These are phyloP conservation scores for Chrysoporthe austroafricana DNA, from an alignment of 2,329 filamentous ascomycete genomes.

Conservation along the genomic window DNA sequence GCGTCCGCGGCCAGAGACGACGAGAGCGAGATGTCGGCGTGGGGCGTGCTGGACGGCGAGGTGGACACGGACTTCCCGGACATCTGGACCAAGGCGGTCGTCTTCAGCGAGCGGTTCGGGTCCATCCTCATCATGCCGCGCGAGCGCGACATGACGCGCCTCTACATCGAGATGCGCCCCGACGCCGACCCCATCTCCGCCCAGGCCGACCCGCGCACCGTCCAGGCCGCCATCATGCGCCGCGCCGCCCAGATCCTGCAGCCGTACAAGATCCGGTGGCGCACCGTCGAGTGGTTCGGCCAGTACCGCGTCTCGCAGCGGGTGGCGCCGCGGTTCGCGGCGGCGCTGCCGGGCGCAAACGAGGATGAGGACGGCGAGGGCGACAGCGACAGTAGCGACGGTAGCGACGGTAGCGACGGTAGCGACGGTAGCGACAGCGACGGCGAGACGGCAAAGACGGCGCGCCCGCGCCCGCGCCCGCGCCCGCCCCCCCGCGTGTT, in stretches of 20 bases:
- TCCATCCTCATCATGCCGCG: slow-evolving; percentile 76
- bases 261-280: slow-evolving; percentile 61
- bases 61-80: slow-evolving; percentile 75
- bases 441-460: neutral
- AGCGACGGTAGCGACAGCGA: no score
- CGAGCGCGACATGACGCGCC: slow-evolving; percentile 72
- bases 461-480: no score
- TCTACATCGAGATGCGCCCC: slow-evolving; percentile 62
- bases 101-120: slow-evolving; percentile 68
- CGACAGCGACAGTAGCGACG: no score
- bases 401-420: no score
- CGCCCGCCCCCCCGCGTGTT: slow-evolving; percentile 56
- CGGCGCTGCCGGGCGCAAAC: slow-evolving; percentile 35
- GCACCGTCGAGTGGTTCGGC: slow-evolving; percentile 70
- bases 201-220: slow-evolving; percentile 44
- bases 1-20: slow-evolving; percentile 59
- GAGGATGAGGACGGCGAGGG: neutral
- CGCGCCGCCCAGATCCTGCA: slow-evolving; percentile 64
- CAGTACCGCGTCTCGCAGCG: slow-evolving; percentile 73
- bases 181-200: slow-evolving; percentile 48
- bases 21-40: slow-evolving; percentile 58
- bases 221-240: slow-evolving; percentile 69
- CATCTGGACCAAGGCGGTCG: slow-evolving; percentile 73
- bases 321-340: slow-evolving; percentile 70
- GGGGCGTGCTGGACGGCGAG: slow-evolving; percentile 74